phyloP scores from a whole-genome alignment of 345 rosid species.

The Cardamine chenopodiifolia region DNA sequence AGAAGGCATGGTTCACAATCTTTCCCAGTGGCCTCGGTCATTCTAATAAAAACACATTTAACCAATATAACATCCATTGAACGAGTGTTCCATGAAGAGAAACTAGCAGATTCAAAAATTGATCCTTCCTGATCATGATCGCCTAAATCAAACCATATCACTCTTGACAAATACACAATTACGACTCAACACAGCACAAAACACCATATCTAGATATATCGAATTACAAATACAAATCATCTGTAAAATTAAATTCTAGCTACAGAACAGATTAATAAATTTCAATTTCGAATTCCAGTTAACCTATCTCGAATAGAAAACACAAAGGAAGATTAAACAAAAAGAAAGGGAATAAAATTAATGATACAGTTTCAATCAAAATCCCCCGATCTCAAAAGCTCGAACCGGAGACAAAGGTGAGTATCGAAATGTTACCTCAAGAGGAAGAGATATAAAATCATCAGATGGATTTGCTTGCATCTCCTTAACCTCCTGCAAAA shows the following conservation, averaged over 20 bases:
- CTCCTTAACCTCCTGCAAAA: slow-evolving; percentile 97
- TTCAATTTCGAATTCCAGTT: neutral
- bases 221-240: neutral
- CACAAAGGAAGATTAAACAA: neutral
- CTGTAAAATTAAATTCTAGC: neutral
- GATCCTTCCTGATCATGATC: neutral
- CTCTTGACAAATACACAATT: neutral
- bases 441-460: slow-evolving; percentile 97
- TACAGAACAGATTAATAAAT: neutral
- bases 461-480: slow-evolving; percentile 98
- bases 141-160: neutral
- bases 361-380: neutral
- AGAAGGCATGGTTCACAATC: neutral
- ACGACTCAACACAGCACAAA: neutral
- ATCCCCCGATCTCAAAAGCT: slow-evolving; percentile 24
- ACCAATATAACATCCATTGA: neutral
- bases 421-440: slow-evolving; percentile 60
- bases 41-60: neutral
- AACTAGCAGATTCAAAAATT: neutral
- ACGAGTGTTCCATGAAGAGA: neutral
- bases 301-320: slow-evolving; percentile 13
- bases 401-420: neutral
- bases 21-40: neutral
- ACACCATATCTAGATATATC: slow-evolving; percentile 6
- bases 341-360: neutral